Evolutionary conservation across 495 filamentous ascomycete species (phyloP).

Genomic region (Acidomyces sp.): DNA sequence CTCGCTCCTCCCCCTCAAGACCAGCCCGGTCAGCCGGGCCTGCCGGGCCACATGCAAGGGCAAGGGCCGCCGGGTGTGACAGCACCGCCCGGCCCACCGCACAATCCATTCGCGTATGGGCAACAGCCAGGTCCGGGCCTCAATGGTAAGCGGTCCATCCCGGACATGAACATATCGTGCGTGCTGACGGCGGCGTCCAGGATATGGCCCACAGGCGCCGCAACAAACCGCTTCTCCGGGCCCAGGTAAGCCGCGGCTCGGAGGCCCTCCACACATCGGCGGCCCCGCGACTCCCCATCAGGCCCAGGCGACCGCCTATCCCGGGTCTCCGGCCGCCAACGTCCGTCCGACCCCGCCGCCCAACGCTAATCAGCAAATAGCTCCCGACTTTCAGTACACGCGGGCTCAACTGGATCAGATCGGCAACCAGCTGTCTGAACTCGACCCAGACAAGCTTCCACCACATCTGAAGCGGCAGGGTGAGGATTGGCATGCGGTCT

Average conservation of each 20-base stretch:
- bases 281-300: slow-evolving; percentile 78
- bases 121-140: slow-evolving; percentile 43
- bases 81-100: slow-evolving; percentile 27
- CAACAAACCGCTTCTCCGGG: slow-evolving; percentile 79
- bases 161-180: no score
- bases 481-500: slow-evolving; percentile 32
- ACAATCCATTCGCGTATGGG: slow-evolving; percentile 21
- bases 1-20: slow-evolving; percentile 72
- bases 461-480: slow-evolving; percentile 44
- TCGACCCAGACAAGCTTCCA: slow-evolving; percentile 74
- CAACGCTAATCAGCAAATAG: slow-evolving; percentile 28
- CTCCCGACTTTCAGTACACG: slow-evolving; percentile 32
- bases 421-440: slow-evolving; percentile 72
- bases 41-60: slow-evolving; percentile 18
- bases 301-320: slow-evolving; percentile 66
- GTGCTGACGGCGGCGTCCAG: slow-evolving; percentile 26
- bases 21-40: slow-evolving; percentile 27
- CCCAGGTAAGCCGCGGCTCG: slow-evolving; percentile 49
- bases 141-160: slow-evolving; percentile 43
- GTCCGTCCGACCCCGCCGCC: slow-evolving; percentile 65
- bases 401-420: slow-evolving; percentile 30
- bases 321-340: slow-evolving; percentile 71
- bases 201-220: slow-evolving; percentile 58
- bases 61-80: slow-evolving; percentile 29
- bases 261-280: slow-evolving; percentile 31